A percentile compares a stretch with the other conserved stretches of the same genome.
Conservation (phyloP, 2,329 filamentous ascomycete genomes). For the Ceratocystiopsis brevicomis region DNA sequence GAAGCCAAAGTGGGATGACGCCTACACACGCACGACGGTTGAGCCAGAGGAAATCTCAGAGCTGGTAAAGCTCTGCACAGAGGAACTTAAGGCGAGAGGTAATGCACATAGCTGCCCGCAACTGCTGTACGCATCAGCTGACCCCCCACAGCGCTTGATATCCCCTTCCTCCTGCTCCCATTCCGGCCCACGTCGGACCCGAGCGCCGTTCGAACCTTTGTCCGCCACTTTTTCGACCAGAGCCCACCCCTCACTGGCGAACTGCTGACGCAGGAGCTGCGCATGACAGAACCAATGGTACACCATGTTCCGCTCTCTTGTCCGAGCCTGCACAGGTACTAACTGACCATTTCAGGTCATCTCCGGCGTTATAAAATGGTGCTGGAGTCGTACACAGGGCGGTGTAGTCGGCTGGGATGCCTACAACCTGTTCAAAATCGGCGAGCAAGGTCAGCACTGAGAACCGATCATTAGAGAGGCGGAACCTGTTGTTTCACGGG, state of each 20-base stretch:
- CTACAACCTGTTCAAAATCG: constrained; percentile 88
- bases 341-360: constrained; percentile 43
- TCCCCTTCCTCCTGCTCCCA: constrained; percentile 80
- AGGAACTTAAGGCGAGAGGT: constrained; percentile 91
- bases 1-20: constrained; percentile 72
- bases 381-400: constrained; percentile 80
- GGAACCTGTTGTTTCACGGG: no score
- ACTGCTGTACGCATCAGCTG: no score
- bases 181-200: constrained; percentile 88
- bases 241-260: constrained; percentile 48
- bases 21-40: constrained; percentile 65
- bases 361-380: constrained; percentile 92
- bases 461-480: background rate
- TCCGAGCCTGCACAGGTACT: no score
- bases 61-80: constrained; percentile 64
- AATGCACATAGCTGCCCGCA: no score
- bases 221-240: constrained; percentile 78
- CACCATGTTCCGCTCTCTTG: constrained; percentile 11
- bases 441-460: constrained; percentile 52
- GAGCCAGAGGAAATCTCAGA: constrained; percentile 84
- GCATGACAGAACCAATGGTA: constrained; percentile 88
- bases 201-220: constrained; percentile 76
- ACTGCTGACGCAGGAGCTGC: constrained; percentile 62
- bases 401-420: constrained; percentile 94
- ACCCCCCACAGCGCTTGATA: constrained; percentile 49